Evolutionary conservation across 2,329 filamentous ascomycete genomes (phyloP).

Genomic region (Aspergillus vadensis): DNA sequence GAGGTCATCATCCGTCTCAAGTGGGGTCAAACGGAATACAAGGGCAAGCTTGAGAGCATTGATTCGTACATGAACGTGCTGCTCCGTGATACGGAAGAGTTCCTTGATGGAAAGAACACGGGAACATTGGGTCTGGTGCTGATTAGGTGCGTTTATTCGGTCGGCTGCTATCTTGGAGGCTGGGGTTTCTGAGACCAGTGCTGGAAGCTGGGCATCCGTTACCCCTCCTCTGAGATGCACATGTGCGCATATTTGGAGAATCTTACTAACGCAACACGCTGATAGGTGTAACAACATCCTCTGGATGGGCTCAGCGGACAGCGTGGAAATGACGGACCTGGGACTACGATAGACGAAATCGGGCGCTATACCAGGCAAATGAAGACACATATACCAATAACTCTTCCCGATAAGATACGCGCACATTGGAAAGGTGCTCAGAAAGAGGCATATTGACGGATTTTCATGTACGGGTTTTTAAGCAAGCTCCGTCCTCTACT

Average conservation of each 20-base stretch:
- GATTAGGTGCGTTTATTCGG: conserved; percentile 66
- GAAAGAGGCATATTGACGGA: conserved; percentile 4
- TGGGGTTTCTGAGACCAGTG: neutral
- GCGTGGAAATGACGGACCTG: conserved; percentile 51
- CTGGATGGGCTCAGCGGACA: conserved; percentile 70
- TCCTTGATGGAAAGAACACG: conserved; percentile 81
- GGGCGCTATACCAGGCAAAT: conserved; percentile 6
- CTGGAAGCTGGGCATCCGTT: neutral
- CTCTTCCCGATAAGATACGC: neutral
- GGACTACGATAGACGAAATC: conserved; percentile 32
- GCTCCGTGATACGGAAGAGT: conserved; percentile 87
- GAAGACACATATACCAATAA: conserved; percentile 20
- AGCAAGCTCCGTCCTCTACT: conserved; percentile 12
- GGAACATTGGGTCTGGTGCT: conserved; percentile 86
- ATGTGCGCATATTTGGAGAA: no score
- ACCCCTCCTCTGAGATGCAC: neutral
- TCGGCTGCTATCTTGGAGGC: neutral
- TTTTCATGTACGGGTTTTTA: conserved; percentile 11
- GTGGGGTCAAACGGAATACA: conserved; percentile 98
- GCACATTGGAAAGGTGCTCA: neutral
- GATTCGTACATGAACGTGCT: conserved; percentile 99
- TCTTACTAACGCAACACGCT: neutral
- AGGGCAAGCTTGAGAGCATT: conserved; percentile 85
- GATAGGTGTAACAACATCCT: conserved; percentile 92
- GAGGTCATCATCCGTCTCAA: conserved; percentile 90